Percentiles rank a stretch among this genome's conserved stretches.
Conservation (phyloP, 1,139 yeast species). For the Candida buenavistaensis region DNA sequence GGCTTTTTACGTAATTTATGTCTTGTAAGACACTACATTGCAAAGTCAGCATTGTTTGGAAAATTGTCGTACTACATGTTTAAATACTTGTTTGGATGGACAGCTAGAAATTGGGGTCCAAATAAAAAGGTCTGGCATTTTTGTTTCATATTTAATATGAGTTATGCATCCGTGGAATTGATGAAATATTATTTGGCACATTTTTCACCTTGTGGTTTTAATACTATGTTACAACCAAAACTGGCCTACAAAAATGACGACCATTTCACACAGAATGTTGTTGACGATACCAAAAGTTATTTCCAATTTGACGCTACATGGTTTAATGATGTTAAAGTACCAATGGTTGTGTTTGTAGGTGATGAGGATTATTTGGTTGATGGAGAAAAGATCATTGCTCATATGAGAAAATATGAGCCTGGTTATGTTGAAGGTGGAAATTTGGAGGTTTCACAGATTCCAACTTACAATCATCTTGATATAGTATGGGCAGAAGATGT, state of each 20-base stretch:
- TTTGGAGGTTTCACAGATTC: slow-evolving; percentile 39
- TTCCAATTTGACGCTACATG: slow-evolving; percentile 53
- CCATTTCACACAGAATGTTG: slow-evolving; percentile 18
- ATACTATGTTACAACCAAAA: slow-evolving; percentile 37
- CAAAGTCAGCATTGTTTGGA: slow-evolving; percentile 55
- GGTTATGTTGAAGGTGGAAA: slow-evolving; percentile 37
- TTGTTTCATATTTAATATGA: slow-evolving; percentile 85
- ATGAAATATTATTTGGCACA: slow-evolving; percentile 89
- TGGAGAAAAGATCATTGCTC: slow-evolving; percentile 54
- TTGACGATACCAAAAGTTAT: slow-evolving; percentile 48
- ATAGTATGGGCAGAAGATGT: slow-evolving; percentile 59
- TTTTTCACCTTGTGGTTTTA: slow-evolving; percentile 40
- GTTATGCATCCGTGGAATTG: slow-evolving; percentile 71
- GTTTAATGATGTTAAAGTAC: slow-evolving; percentile 54
- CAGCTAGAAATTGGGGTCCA: slow-evolving; percentile 65
- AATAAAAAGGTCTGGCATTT: slow-evolving; percentile 63
- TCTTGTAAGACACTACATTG: slow-evolving; percentile 43
- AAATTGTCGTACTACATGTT: slow-evolving; percentile 74
- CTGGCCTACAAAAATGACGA: slow-evolving; percentile 32
- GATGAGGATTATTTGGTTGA: slow-evolving; percentile 67
- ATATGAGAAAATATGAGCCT: slow-evolving; percentile 53
- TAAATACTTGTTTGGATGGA: slow-evolving; percentile 85
- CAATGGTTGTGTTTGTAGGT: slow-evolving; percentile 63
- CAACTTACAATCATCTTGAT: slow-evolving; percentile 54
- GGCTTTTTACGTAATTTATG: slow-evolving; percentile 64